Percentiles rank a stretch among this genome's conserved stretches.
Conservation (phyloP, 495 filamentous ascomycete species). For the Neurospora discreta region DNA sequence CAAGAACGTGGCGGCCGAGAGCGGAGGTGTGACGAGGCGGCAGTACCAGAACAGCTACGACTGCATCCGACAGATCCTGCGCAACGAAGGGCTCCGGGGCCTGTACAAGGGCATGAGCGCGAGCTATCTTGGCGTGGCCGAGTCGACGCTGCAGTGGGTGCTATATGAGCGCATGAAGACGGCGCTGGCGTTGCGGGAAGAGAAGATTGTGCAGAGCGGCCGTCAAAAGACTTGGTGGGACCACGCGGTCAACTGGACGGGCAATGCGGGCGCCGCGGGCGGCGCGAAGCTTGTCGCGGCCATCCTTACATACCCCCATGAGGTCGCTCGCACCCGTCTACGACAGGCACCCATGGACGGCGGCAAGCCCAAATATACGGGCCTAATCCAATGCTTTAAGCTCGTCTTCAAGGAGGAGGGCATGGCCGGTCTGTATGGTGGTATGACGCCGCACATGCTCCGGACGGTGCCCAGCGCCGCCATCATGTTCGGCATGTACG, state of each 20-base stretch:
- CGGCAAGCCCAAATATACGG: slow-evolving; percentile 69
- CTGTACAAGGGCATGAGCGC: slow-evolving; percentile 81
- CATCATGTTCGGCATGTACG: slow-evolving; percentile 90
- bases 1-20: slow-evolving; percentile 46
- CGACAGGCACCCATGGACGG: slow-evolving; percentile 68
- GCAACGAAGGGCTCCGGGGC: slow-evolving; percentile 63
- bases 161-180: slow-evolving; percentile 79
- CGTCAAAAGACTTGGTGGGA: slow-evolving; percentile 50
- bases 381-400: slow-evolving; percentile 70
- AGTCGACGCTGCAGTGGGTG: slow-evolving; percentile 79
- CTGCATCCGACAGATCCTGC: slow-evolving; percentile 64
- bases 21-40: slow-evolving; percentile 36
- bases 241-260: slow-evolving; percentile 51
- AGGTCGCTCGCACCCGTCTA: slow-evolving; percentile 73
- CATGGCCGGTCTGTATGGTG: slow-evolving; percentile 69
- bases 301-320: slow-evolving; percentile 77
- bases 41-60: slow-evolving; percentile 75
- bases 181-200: slow-evolving; percentile 47
- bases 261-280: slow-evolving; percentile 66
- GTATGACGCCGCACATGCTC: slow-evolving; percentile 75
- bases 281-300: slow-evolving; percentile 72
- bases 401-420: slow-evolving; percentile 78
- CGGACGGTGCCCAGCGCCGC: slow-evolving; percentile 80
- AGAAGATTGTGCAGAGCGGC: slow-evolving; percentile 40
- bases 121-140: slow-evolving; percentile 74